Conservation (phyloP, 306 rosid genomes). For the Acmispon strigosus region DNA sequence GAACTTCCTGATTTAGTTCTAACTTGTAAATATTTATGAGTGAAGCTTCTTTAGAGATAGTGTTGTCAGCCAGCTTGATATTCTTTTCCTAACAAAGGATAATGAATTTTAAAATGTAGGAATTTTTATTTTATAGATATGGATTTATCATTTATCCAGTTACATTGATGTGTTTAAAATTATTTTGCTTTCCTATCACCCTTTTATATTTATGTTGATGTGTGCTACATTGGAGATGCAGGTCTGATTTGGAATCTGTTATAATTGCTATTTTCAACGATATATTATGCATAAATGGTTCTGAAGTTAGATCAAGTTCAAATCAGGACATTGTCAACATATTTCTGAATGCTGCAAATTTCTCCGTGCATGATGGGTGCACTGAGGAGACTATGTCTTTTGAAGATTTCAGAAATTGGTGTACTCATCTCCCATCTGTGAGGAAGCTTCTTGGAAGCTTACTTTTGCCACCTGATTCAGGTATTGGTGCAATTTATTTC, state of each 20-base stretch:
- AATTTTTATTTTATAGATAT: background rate
- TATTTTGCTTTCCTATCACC: background rate
- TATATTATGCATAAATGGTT: slow-evolving; percentile 34
- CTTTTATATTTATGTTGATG: slow-evolving; percentile 19
- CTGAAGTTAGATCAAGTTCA: slow-evolving; percentile 46
- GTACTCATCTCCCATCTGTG: slow-evolving; percentile 56
- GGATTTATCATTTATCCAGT: slow-evolving; percentile 1
- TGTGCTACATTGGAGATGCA: slow-evolving; percentile 37
- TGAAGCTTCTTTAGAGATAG: background rate
- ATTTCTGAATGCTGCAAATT: slow-evolving; percentile 62
- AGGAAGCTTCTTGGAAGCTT: slow-evolving; percentile 85
- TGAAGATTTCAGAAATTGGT: slow-evolving; percentile 83
- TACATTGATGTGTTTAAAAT: background rate
- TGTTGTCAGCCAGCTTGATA: background rate
- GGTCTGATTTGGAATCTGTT: slow-evolving; percentile 79
- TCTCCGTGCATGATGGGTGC: slow-evolving; percentile 42
- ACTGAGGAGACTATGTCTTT: slow-evolving; percentile 49
- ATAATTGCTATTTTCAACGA: slow-evolving; percentile 40
- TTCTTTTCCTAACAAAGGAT: background rate
- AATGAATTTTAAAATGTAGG: background rate
- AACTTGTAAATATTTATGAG: background rate
- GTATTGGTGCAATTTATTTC: slow-evolving; percentile 27
- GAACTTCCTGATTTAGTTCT: slow-evolving; percentile 12
- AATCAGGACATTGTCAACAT: slow-evolving; percentile 38
- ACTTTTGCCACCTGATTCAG: slow-evolving; percentile 63